These are phyloP conservation scores for Aspergillus latus DNA, from an alignment of 2,329 filamentous ascomycete genomes.

Conservation along the genomic window DNA sequence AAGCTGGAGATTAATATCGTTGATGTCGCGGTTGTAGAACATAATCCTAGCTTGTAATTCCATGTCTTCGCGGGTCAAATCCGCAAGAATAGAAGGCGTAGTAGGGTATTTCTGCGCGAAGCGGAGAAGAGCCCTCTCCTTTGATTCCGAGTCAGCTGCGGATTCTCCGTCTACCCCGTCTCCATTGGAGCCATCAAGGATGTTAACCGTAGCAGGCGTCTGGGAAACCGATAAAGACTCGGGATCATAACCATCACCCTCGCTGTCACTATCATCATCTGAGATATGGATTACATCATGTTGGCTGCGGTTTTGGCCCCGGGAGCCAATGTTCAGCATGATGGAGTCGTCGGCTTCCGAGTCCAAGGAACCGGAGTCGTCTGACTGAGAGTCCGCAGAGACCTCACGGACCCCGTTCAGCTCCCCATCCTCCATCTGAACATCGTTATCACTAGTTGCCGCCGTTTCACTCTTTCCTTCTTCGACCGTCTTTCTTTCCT, in stretches of 20 bases:
- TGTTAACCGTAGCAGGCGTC: conserved; percentile 11
- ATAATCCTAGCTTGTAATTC: conserved; percentile 42
- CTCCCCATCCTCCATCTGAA: conserved; percentile 31
- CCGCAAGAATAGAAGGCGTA: conserved; percentile 35
- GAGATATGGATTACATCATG: conserved; percentile 9
- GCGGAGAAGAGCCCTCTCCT: conserved; percentile 35
- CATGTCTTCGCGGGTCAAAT: conserved; percentile 41
- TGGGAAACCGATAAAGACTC: conserved; percentile 19
- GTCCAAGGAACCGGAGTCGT: conserved; percentile 32
- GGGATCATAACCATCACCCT: conserved; percentile 26
- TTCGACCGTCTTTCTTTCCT: not conserved
- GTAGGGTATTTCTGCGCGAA: conserved; percentile 38
- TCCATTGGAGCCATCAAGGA: conserved; percentile 8
- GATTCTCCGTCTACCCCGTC: not conserved
- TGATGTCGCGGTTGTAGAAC: conserved; percentile 40
- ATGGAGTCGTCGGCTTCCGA: conserved; percentile 45
- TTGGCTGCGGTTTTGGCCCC: conserved; percentile 13
- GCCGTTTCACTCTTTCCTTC: conserved; percentile 12
- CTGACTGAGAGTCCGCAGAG: conserved; percentile 21
- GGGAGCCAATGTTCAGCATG: conserved; percentile 41
- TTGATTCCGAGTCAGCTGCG: conserved; percentile 22
- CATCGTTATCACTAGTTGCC: conserved; percentile 13
- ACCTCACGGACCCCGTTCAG: conserved; percentile 23
- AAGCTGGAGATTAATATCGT: conserved; percentile 42
- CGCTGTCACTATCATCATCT: not conserved